Base-by-base conservation (phyloP, 352 stramenopile species). In the Globisporangium mamillatum region DNA sequence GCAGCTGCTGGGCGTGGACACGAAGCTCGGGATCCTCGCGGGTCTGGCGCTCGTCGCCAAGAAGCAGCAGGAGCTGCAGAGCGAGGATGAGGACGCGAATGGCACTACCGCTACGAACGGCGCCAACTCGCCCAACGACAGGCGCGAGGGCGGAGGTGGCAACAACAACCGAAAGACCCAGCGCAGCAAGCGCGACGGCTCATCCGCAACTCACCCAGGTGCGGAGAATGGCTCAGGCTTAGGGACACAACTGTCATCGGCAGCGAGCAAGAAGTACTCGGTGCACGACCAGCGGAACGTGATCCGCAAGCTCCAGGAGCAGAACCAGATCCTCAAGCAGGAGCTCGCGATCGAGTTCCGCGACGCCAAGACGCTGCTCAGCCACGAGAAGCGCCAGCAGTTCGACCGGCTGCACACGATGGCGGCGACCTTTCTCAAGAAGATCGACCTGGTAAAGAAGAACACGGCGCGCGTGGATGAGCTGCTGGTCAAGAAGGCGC, bases 281-380 rank as follows among this genome's bases (percentile, higher is more conserved):
- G 80, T 91, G 25, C 80, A 86, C 56, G 83, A 87, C 34, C 86
- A 89, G 75, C 82, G 81, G 32, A 80, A 88, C 27, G 82, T 84
- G 65, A 91, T 93, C 71, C 77, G 84, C 61, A 78, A 86, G 71
- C 72, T 93, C 34, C 79, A 93, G 44, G 79, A 90, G 62, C 82
- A 80, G 50, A 91, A 93, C 66, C 84, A 93, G 57, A 74, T 91
- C 54, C 77, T 93, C 52, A 88, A 87, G 69, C 78, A 90, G 63
- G 82, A 92, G 68, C 71, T 93, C 9, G 75, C 82, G 46, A 93
- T 93, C 56, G 85, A 93, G 56, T 78, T 64, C 52, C 78, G 85
- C 60, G 82, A 89, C 18, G 80, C 81, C 22, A 76, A 79, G 22
- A 70, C 77, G 36, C 64, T 93, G 52, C 67, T 91, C 18, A 74